Conservation (phyloP, 1,284 basidiomycete species). For the Cutaneotrichosporon cavernicola region DNA sequence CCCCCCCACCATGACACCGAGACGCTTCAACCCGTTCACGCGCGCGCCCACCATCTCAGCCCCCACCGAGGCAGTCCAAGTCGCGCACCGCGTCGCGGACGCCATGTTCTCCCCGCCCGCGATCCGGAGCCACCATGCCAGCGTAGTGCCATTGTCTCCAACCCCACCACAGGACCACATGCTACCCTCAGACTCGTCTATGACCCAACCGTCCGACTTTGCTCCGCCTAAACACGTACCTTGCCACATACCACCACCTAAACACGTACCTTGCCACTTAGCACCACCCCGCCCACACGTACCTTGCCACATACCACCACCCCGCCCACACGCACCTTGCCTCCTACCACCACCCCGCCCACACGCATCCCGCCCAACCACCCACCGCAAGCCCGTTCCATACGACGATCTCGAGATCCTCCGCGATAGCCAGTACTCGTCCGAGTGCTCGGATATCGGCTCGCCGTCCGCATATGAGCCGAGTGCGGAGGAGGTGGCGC, state of each 20-base stretch:
- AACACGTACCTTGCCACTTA: too few relatives aligned
- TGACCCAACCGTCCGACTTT: too few relatives aligned
- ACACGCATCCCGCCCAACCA: background rate
- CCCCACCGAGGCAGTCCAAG: background rate
- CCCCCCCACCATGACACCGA: background rate
- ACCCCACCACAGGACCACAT: background rate
- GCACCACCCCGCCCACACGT: background rate
- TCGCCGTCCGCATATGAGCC: background rate
- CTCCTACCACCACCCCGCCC: background rate
- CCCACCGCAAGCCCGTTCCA: background rate
- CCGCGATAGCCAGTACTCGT: background rate
- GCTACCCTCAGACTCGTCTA: too few relatives aligned
- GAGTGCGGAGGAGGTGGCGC: background rate
- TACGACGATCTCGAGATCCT: background rate
- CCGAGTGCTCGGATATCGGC: background rate
- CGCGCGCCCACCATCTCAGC: background rate
- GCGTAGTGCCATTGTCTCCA: background rate
- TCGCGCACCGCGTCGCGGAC: background rate
- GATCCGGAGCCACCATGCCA: background rate
- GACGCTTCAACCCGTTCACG: background rate
- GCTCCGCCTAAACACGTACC: too few relatives aligned
- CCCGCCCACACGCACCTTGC: background rate
- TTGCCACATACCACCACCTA: too few relatives aligned
- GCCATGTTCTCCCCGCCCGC: background rate
- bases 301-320: background rate